Evolutionary conservation across 176 grass and related monocot genomes (phyloP), one percentile per base, ranked within the genome.

Genomic region (Oryza rufipogon): DNA sequence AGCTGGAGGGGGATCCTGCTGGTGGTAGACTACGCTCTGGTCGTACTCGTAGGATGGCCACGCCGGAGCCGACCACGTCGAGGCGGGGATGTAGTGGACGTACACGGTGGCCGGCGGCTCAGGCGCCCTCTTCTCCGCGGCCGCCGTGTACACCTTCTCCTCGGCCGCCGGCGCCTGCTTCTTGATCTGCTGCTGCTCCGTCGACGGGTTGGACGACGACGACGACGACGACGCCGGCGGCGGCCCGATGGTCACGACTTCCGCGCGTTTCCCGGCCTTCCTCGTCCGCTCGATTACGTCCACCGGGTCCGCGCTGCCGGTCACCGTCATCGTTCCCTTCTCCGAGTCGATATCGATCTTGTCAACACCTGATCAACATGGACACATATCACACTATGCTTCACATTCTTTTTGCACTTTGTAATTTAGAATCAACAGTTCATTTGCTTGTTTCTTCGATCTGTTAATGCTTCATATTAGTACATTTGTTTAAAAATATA

Each of bases 341-440:
- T 88, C 85, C 61, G 89, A 83, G 84, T 97, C 74, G 58, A 93
- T 48, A 84, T 97, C 91, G 54, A 97, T 90, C 88, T 91, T 97
- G 77, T 93, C 89, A 16, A 97, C 80, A 11, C 91, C 94, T 97
- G 73, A 10, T 3, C 17, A 5, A 61, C 22, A 73, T 14, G 11
- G 6, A 33, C 32, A 33, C 14, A 28, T 44, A 22, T 19, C 36
- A 3, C 4, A 0, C 5, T 14, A 5, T 16, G 3, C 48, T 60
- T 58, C 28, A 6, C 9, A 38, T 20, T 19, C 3, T 58, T 56
- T 46, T 46, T 72, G 34, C 34, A 36, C 34, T 3, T 34, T 2
- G 4, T 34, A 34, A 34, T 34, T 34, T 36, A 36, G 34, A 36
- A 36, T 36, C 34, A 36, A 36, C 34, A 36, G 34, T 36, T 5